Percentiles rank a stretch among this genome's conserved stretches.
Conservation (phyloP, 2,329 filamentous ascomycete species). For the Alternaria dauci region DNA sequence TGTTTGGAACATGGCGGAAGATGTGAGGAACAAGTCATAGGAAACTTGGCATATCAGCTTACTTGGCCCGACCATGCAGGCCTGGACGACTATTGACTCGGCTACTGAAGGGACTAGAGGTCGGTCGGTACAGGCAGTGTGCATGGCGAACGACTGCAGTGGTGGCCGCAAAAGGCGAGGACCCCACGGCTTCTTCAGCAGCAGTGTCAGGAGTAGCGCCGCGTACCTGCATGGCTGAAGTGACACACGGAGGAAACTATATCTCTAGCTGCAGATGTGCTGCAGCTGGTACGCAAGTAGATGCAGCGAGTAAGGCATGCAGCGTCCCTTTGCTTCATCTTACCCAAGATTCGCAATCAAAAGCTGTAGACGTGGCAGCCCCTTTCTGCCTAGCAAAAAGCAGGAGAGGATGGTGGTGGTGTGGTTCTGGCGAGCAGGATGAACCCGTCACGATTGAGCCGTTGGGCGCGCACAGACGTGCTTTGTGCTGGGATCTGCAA, state of each 20-base stretch:
- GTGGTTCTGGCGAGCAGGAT: constrained; percentile 3
- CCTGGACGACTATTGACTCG: constrained; percentile 3
- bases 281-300: constrained; percentile 14
- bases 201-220: constrained; percentile 32
- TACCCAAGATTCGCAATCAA: constrained; percentile 18
- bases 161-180: background rate
- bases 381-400: constrained; percentile 6
- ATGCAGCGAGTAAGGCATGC: constrained; percentile 13
- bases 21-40: background rate
- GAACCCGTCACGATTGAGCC: constrained; percentile 14
- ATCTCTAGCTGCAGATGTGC: constrained; percentile 9
- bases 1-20: background rate
- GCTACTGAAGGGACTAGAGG: background rate
- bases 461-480: constrained; percentile 12
- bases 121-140: background rate
- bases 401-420: constrained; percentile 1
- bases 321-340: constrained; percentile 14
- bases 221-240: constrained; percentile 24
- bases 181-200: constrained; percentile 8
- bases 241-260: constrained; percentile 15
- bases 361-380: constrained; percentile 1
- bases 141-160: background rate
- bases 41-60: background rate
- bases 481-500: constrained; percentile 13
- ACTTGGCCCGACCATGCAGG: background rate